Evolutionary conservation across 2,329 filamentous ascomycete species (phyloP), one percentile per base, ranked within the genome.

Genomic region (Pseudogymnoascus destructans): DNA sequence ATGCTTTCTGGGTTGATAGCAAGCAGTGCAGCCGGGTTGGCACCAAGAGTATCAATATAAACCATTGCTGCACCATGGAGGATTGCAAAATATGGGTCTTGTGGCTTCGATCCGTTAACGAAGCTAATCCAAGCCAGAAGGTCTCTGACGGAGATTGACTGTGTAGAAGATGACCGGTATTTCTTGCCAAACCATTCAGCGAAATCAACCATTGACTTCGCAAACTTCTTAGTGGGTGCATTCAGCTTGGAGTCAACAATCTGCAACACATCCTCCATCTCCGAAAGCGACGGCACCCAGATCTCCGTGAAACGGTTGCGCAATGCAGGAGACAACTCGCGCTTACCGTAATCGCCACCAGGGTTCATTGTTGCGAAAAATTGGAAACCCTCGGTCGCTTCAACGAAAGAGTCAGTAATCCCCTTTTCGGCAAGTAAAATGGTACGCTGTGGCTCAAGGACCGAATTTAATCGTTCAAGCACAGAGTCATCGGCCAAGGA

Each of bases 331-430:
- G 93, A 98, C 10, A 99, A 79, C 70, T 99, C 93, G 65, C 92
- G 89, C 74, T 99, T 99, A 63, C 93, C 93, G 70, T 97, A 98
- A 68, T 99, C 93, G 49, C 95, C 93, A 56, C 95, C 95, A 7
- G 93, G 93, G 64, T 99, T 99, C 93, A 99, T 99, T 0, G 93
- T 98, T 3, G 93, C 92, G 60, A 98, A 81, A 71, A 98, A 96
- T 67, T 98, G 91, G 71, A 97, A 99, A 0, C 86, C 88, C 38
- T 86, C 77, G 9, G 77, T 72, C 5, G 87, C 93, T 36, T 80
- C 79, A 23, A 98, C 79, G 62, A 88, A 84, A 0, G 90, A 90
- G 69, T 95, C 85, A 4, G 87, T 79, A 1, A 88, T 81, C 0
- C 93, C 95, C 71, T 97, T 98, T 70, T 98, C 93, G 0, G 95